Evolutionary conservation across 441 rosid genomes (phyloP), one percentile per base, ranked within the genome.

Genomic region (Pelargonium cotyledonis): DNA sequence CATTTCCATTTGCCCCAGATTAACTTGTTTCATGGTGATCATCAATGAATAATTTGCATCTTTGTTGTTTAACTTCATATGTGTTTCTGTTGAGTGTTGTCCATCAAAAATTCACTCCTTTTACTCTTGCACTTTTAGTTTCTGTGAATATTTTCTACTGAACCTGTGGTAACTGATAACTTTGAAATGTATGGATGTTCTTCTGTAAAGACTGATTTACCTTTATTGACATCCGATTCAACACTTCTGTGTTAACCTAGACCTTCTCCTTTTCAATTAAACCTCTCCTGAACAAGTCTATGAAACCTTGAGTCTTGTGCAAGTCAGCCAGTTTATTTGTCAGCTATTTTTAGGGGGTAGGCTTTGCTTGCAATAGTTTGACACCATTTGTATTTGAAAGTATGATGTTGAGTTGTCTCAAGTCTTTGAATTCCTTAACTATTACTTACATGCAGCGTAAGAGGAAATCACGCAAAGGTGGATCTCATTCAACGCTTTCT

Each of bases 401-500:
- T 29, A 29, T 29, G 35, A 29, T 29, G 35, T 29, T 29, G 35
- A 29, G 35, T 29, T 29, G 35, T 3, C 35, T 29, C 4, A 29
- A 29, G 35, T 29, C 35, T 29, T 8, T 55, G 21, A n/a, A 21
- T 15, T 49, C 65, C 40, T 94, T 94, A 78, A 91, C 82, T 0
- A 80, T 73, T 69, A 9, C 23, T 70, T 80, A 87, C 96, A 78
- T 88, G 86, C 92, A 88, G 81, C 94, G 87, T 63, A 94, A 91
- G 81, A 84, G 99, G 88, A 94, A 89, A 80, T 69, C 91, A 51
- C 92, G 89, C 66, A 89, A 85, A 85, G 86, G 84, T 10, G 98
- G 95, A 77, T 81, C 90, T 67, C 83, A 87, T 78, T 91, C 99
- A 40, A 91, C 81, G 2, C 85, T 94, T 66, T 84, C 97, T 60